Percentiles rank a stretch among this genome's conserved stretches.
Conservation (phyloP, 306 rosid species). For the Leucaena leucocephala region DNA sequence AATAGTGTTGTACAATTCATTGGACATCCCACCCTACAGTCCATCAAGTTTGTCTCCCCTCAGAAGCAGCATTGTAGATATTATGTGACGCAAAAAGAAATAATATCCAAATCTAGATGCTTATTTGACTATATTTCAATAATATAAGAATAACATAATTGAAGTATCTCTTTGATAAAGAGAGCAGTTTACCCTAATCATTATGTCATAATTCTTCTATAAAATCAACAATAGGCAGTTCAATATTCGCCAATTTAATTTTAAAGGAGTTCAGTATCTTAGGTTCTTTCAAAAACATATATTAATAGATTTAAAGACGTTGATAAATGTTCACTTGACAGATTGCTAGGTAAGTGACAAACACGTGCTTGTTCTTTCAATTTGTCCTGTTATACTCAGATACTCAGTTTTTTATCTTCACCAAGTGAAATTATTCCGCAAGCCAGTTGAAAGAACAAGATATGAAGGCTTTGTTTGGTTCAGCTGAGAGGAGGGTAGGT, state of each 20-base stretch:
- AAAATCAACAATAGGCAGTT: slow-evolving; percentile 29
- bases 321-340: slow-evolving; percentile 20
- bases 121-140: not conserved
- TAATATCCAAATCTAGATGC: slow-evolving; percentile 11
- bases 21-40: slow-evolving; percentile 99
- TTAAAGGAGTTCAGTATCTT: too few relatives aligned
- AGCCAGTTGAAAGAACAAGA: slow-evolving; percentile 12
- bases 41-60: slow-evolving; percentile 37
- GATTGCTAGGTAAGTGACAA: not conserved
- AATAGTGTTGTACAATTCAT: slow-evolving; percentile 84
- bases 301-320: slow-evolving; percentile 27
- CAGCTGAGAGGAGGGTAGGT: too few relatives aligned
- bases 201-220: slow-evolving; percentile 25
- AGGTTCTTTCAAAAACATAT: not conserved
- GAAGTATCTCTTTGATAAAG: not conserved
- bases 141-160: not conserved
- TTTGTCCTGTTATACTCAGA: slow-evolving; percentile 6
- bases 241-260: slow-evolving; percentile 8
- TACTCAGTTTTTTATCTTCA: not conserved
- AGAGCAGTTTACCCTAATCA: not conserved
- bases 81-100: slow-evolving; percentile 17
- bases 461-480: too few relatives aligned
- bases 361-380: not conserved
- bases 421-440: not conserved
- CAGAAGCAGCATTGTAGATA: slow-evolving; percentile 10